Evolutionary conservation across 768 basidiomycete genomes (phyloP).

Genomic region (Artomyces pyxidatus): DNA sequence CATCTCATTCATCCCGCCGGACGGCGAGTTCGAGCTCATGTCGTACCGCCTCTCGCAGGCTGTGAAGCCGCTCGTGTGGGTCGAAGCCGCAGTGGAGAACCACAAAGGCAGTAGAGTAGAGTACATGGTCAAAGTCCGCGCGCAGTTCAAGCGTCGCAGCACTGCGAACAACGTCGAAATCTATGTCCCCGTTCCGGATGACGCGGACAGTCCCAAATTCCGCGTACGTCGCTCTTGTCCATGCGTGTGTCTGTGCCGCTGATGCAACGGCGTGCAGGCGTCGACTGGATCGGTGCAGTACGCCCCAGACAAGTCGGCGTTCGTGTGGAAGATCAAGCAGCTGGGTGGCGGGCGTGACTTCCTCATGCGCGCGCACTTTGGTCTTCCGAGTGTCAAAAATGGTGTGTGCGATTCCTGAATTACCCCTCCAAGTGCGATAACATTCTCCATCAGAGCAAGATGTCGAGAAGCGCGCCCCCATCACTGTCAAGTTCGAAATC

Average conservation of each 20-base stretch:
- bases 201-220: conserved; percentile 97
- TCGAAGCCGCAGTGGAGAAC: conserved; percentile 93
- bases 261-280: conserved; percentile 67
- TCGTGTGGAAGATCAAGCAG: conserved; percentile 99
- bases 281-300: conserved; percentile 95
- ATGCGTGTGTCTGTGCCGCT: neutral
- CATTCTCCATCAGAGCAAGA: conserved; percentile 46
- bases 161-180: conserved; percentile 98
- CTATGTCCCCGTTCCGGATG: conserved; percentile 97
- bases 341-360: conserved; percentile 94
- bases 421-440: neutral
- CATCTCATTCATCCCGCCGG: conserved; percentile 97
- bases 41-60: conserved; percentile 93
- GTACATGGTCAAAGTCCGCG: conserved; percentile 93
- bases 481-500: conserved; percentile 96
- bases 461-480: conserved; percentile 84
- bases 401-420: conserved; percentile 41
- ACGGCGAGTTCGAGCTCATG: conserved; percentile 99
- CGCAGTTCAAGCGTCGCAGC: conserved; percentile 95
- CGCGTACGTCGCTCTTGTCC: conserved; percentile 49
- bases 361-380: conserved; percentile 97
- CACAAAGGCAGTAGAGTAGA: conserved; percentile 91
- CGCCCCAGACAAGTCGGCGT: conserved; percentile 95
- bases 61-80: conserved; percentile 96
- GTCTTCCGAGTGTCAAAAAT: conserved; percentile 85